Evolutionary conservation across 2,329 filamentous ascomycete species (phyloP), one percentile per base, ranked within the genome.

Genomic region (Fusarium dimerum): DNA sequence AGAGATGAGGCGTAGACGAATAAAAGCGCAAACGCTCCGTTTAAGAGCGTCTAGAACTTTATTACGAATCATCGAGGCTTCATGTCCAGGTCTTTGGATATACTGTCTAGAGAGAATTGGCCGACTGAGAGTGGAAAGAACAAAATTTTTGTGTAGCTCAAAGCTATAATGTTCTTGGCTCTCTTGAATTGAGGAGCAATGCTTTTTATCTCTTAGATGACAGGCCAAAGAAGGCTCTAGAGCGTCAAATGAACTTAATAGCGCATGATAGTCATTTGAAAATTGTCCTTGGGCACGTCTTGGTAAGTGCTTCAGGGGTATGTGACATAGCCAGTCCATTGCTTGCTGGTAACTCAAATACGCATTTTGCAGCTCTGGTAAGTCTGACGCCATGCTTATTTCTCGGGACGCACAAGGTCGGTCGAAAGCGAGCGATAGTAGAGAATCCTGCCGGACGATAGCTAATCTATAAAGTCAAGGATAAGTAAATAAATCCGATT

Each of bases 241-340:
- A 32, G 30, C 30, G 12, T 32, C 30, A 32, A 32, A 32, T 6
- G 30, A 32, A 12, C 6, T 32, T 12, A 32, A 12, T 32, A 32
- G 12, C 3, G 2, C 7, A 3, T 5, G 16, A 12, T 47, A 51
- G 6, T 40, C n/a, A 2, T 15, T 17, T 20, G 50, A 2, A 42
- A 42, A 9, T 7, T 36, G 5, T 42, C 20, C 17, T n/a, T n/a
- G n/a, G n/a, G 48, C 34, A 8, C 26, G 10, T 1, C 20, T 29
- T 38, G 42, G 17, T 17, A 49, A 13, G 39, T 54, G 44, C 6
- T n/a, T 34, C 13, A 57, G 30, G 0, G 45, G 45, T 4, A 54
- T 10, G 34, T 57, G 54, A 1, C 56, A 61, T 9, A 62, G 29
- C 58, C 58, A 61, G 26, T 61, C 52, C 51, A 62, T 59, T 4